Percentiles rank a stretch among this genome's conserved stretches.
Evolutionary conservation across 2,329 filamentous ascomycete species (phyloP).

Genomic region (Trichoderma guizhouense): DNA sequence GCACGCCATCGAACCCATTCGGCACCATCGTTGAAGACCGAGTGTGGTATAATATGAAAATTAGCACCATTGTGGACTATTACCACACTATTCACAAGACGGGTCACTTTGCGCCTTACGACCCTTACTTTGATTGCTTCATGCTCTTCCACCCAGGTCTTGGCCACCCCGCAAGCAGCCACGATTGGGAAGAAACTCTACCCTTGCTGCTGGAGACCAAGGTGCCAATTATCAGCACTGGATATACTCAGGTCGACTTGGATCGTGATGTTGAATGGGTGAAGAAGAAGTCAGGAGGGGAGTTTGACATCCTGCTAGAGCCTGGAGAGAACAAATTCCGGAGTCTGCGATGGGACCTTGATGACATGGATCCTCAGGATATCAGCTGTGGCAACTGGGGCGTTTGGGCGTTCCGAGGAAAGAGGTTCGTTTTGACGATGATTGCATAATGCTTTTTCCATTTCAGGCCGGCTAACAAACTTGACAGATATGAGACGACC

Average conservation of each 20-base stretch:
- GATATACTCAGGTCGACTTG: constrained; percentile 95
- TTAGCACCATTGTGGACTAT: constrained; percentile 96
- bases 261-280: constrained; percentile 90
- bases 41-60: constrained; percentile 85
- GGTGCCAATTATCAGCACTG: constrained; percentile 88
- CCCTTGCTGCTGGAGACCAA: constrained; percentile 92
- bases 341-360: constrained; percentile 93
- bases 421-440: constrained; percentile 61
- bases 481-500: constrained; percentile 59
- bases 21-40: constrained; percentile 93
- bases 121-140: constrained; percentile 98
- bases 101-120: constrained; percentile 86
- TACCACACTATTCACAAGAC: constrained; percentile 95
- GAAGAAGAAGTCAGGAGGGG: constrained; percentile 75
- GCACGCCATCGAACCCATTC: constrained; percentile 83
- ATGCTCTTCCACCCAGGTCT: constrained; percentile 95
- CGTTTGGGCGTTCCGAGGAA: constrained; percentile 93
- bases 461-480: constrained; percentile 32
- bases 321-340: constrained; percentile 93
- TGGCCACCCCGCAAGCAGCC: constrained; percentile 86
- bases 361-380: constrained; percentile 91
- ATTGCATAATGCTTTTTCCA: not conserved
- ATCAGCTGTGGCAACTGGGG: constrained; percentile 96
- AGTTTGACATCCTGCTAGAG: constrained; percentile 88
- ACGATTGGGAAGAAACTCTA: constrained; percentile 91